Evolutionary conservation across 139 green algal species (phyloP), one percentile per base, ranked within the genome.

Genomic region (Chlorella vulgaris): DNA sequence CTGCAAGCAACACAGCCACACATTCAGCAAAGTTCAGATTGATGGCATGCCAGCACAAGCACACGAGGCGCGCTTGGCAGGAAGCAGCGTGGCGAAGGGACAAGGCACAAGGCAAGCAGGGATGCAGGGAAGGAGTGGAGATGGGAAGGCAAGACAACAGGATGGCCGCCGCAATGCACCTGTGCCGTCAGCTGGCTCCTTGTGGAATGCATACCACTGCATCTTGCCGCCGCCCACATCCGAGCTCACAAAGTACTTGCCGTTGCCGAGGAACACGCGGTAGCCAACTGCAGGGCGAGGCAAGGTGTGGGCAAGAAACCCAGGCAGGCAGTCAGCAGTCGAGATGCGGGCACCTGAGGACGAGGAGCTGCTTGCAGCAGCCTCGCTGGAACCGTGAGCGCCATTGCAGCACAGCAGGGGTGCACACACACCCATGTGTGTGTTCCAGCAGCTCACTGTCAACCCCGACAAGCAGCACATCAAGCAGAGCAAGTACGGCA

Each of bases 191-290:
- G 92, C 81, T 0, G 91, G 81, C 85, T 98, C 94, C 84, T 96
- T 94, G 88, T 98, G 92, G 92, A 99, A 99, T 39, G 87, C 96
- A 85, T 99, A 99, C 93, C 94, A 99, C 90, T 99, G 96, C 93
- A 97, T 97, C 88, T 98, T 96, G 78, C 96, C 96, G 26, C 87
- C 90, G 29, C 96, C 96, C n/a, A 99, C 96, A 85, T 99, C 96
- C 74, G 85, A 94, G 78, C 68, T 91, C n/a, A 99, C 96, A 92
- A 99, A 99, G 87, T 99, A 99, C 86, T 98, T 89, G 8, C 90
- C 87, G 78, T 98, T 95, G 87, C 96, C 96, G 63, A 99, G 91
- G 87, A 99, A 99, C 61, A 98, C 96, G 58, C 95, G 91, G 87
- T 98, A 98, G 31, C 83, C 93, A 10, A 89, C 82, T 80, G 69